Percentiles rank a stretch among this genome's conserved stretches.
These are phyloP conservation scores for Debaryomyces sp. DNA, from an alignment of 1,139 yeast genomes.

Conservation along the genomic window DNA sequence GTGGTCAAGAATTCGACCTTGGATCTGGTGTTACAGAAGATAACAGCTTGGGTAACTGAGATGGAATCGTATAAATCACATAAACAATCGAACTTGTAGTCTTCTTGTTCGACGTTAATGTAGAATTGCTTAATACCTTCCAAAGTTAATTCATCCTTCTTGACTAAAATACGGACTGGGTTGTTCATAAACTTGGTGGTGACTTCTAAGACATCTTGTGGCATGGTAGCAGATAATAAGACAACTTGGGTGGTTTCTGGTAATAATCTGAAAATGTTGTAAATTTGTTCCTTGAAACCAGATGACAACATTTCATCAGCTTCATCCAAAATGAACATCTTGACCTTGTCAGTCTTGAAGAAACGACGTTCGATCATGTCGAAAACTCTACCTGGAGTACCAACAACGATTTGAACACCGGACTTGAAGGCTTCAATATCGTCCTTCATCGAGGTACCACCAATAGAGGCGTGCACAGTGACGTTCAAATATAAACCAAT, in stretches of 20 bases:
- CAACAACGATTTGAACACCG: constrained; percentile 96
- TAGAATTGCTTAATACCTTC: constrained; percentile 98
- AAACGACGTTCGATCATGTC: constrained; percentile 96
- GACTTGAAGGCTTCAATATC: constrained; percentile 90
- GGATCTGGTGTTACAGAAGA: constrained; percentile 98
- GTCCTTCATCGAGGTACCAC: constrained; percentile 93
- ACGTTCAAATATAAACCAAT: constrained; percentile 93
- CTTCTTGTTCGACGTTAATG: constrained; percentile 92
- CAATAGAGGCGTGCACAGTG: constrained; percentile 96
- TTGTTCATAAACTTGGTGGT: constrained; percentile 96
- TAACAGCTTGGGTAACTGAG: constrained; percentile 98
- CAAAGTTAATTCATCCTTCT: constrained; percentile 96
- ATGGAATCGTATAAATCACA: constrained; percentile 97
- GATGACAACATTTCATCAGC: constrained; percentile 98
- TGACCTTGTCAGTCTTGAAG: constrained; percentile 85
- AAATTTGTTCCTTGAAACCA: constrained; percentile 97
- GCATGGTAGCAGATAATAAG: constrained; percentile 96
- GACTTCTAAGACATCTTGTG: constrained; percentile 94
- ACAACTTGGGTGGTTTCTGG: constrained; percentile 97
- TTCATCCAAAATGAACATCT: constrained; percentile 98
- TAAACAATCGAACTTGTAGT: constrained; percentile 92
- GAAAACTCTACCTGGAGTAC: constrained; percentile 99
- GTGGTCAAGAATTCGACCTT: constrained; percentile 95
- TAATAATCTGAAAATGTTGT: constrained; percentile 91
- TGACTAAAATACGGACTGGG: constrained; percentile 96